Evolutionary conservation across 345 rosid species (phyloP), one percentile per base, ranked within the genome.

Genomic region (Eucalyptus urophylla): DNA sequence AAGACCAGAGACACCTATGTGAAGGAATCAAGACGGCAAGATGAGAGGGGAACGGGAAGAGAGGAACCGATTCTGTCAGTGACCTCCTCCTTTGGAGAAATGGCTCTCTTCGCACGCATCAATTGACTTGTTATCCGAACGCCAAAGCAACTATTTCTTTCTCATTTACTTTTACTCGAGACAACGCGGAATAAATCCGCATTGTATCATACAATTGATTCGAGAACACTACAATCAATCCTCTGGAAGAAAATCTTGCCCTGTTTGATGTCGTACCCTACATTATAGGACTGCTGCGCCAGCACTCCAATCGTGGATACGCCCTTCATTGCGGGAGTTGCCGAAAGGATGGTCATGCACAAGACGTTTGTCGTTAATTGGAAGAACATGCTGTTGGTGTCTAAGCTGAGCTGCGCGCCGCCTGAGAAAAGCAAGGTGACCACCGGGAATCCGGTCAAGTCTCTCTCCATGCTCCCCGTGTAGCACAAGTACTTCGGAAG

Each of bases 201-300:
- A 8, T 4, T 5, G 44, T 9, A 33, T 72, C 24, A 33, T 19
- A 72, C 44, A 5, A 72, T 19, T 72, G 44, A 72, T 72, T 72
- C 91, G 19, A 93, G 94, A 53, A 91, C 92, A 87, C 92, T 88
- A 81, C 94, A 92, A 15, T 92, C 94, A 11, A 91, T 92, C 86
- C 94, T 92, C 53, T 92, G 92, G 53, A 93, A 91, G 76, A 67
- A 87, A 31, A 94, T 47, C 58, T 62, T 90, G 19, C 76, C 86
- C 0, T 81, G 88, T 21, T 27, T 62, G 86, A 93, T 88, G 83
- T 94, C 95, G 85, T 90, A 93, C 10, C 89, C 94, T 11, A 93
- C 86, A 80, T 93, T 93, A 44, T 92, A 91, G 56, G 92, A 89
- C 80, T 93, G 94, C 51, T 93, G 94, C 49, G 96, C 95, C 91